These are phyloP conservation scores for Trichoderma parareesei DNA, from an alignment of 495 filamentous ascomycete genomes.

Conservation along the genomic window DNA sequence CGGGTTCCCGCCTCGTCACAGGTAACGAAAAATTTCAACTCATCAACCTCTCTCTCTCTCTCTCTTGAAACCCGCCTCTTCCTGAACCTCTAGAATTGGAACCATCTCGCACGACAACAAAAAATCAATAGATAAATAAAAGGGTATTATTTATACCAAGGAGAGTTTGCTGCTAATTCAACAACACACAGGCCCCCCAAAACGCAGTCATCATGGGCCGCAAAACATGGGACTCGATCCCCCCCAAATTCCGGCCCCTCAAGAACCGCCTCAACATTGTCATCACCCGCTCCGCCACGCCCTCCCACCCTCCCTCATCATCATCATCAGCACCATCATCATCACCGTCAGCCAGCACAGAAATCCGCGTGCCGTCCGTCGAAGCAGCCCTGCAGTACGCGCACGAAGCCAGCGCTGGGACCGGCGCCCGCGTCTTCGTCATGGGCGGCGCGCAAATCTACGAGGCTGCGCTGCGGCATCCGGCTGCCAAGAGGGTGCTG, in stretches of 20 bases:
- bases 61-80: background rate
- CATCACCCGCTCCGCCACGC: conserved; percentile 44
- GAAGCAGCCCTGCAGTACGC: conserved; percentile 48
- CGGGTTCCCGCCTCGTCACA: conserved; percentile 33
- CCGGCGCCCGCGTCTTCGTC: conserved; percentile 57
- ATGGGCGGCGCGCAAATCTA: conserved; percentile 92
- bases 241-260: conserved; percentile 66
- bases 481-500: conserved; percentile 45
- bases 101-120: background rate
- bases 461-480: conserved; percentile 48
- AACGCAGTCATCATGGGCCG: conserved; percentile 97
- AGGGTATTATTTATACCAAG: too few relatives aligned
- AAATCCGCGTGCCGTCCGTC: conserved; percentile 36
- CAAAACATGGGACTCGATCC: conserved; percentile 89
- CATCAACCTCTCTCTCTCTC: background rate
- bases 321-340: too few relatives aligned
- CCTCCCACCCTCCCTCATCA: background rate
- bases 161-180: background rate
- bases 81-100: too few relatives aligned
- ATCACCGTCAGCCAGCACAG: conserved; percentile 7
- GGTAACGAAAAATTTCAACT: conserved; percentile 9
- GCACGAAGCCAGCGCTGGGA: conserved; percentile 21
- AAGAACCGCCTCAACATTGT: conserved; percentile 71
- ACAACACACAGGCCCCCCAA: conserved; percentile 14
- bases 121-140: too few relatives aligned